phyloP scores from a whole-genome alignment of 805 yeast genomes.

The Starmerella kuoi region DNA sequence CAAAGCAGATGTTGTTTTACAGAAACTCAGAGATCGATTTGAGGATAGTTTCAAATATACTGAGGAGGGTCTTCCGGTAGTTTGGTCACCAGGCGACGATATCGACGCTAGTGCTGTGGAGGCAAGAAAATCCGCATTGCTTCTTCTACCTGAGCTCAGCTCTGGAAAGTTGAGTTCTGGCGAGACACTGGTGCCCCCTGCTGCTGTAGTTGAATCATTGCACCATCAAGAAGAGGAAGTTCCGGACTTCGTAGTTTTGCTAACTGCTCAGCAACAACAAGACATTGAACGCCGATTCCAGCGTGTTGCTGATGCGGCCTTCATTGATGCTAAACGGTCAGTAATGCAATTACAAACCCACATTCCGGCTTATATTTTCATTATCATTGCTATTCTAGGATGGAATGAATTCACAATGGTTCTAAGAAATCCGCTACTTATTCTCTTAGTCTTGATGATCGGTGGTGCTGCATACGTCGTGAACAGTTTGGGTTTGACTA shows the following conservation, averaged over 20 bases:
- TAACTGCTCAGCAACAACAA: conserved; percentile 46
- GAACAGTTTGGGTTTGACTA: conserved; percentile 58
- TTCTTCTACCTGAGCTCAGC: conserved; percentile 47
- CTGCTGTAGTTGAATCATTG: conserved; percentile 44
- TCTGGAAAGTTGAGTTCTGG: conserved; percentile 38
- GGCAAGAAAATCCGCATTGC: conserved; percentile 48
- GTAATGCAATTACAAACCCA: conserved; percentile 63
- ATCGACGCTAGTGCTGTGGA: conserved; percentile 51
- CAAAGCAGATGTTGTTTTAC: conserved; percentile 52
- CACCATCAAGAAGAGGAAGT: conserved; percentile 31
- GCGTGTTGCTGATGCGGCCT: conserved; percentile 65
- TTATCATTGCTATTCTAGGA: conserved; percentile 62
- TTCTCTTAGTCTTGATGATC: conserved; percentile 42
- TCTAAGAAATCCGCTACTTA: conserved; percentile 71
- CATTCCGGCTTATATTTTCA: conserved; percentile 74
- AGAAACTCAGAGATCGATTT: conserved; percentile 62
- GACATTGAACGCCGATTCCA: conserved; percentile 49
- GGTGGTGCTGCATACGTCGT: conserved; percentile 55
- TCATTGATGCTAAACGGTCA: conserved; percentile 79
- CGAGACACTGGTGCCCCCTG: conserved; percentile 29
- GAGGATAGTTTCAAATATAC: conserved; percentile 78
- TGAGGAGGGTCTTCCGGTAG: conserved; percentile 63
- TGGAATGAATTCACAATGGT: conserved; percentile 94
- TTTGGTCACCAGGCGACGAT: conserved; percentile 66
- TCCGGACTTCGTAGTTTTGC: conserved; percentile 35